A percentile compares a stretch with the other conserved stretches of the same genome.
Evolutionary conservation across 345 rosid genomes (phyloP).

Genomic region (Crucihimalaya himalaica): DNA sequence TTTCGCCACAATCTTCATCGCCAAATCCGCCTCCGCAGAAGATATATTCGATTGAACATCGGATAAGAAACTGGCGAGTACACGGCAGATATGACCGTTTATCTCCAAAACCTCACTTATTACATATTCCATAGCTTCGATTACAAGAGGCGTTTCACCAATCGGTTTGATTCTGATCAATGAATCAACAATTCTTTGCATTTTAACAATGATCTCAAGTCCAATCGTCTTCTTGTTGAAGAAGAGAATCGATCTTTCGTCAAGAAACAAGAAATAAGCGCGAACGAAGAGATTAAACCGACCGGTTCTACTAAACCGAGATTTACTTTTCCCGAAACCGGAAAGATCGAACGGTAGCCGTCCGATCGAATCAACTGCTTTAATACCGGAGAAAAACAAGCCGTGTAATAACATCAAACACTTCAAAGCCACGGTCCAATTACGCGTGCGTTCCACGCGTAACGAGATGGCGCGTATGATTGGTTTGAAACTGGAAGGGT

Average conservation of each 20-base stretch:
- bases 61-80: conserved; percentile 41
- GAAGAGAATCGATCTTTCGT: conserved; percentile 48
- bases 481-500: conserved; percentile 53
- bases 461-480: conserved; percentile 45
- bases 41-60: conserved; percentile 22
- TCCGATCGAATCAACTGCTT: conserved; percentile 37
- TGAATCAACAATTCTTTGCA: conserved; percentile 52
- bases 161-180: conserved; percentile 62
- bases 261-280: conserved; percentile 60
- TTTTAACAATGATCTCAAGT: conserved; percentile 43
- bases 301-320: conserved; percentile 38
- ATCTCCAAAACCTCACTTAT: conserved; percentile 55
- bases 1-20: conserved; percentile 48
- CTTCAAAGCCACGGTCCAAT: conserved; percentile 78
- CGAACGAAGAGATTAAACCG: conserved; percentile 63
- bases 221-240: not conserved
- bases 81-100: conserved; percentile 51
- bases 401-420: conserved; percentile 73
- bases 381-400: conserved; percentile 51
- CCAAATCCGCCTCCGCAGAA: conserved; percentile 45
- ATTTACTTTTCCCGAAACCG: conserved; percentile 47
- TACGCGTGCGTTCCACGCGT: conserved; percentile 53
- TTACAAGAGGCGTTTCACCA: conserved; percentile 42
- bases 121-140: conserved; percentile 69
- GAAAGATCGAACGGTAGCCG: conserved; percentile 74